Base-by-base conservation (phyloP, 2,329 filamentous ascomycete species). In the Acrocalymma vagum region DNA sequence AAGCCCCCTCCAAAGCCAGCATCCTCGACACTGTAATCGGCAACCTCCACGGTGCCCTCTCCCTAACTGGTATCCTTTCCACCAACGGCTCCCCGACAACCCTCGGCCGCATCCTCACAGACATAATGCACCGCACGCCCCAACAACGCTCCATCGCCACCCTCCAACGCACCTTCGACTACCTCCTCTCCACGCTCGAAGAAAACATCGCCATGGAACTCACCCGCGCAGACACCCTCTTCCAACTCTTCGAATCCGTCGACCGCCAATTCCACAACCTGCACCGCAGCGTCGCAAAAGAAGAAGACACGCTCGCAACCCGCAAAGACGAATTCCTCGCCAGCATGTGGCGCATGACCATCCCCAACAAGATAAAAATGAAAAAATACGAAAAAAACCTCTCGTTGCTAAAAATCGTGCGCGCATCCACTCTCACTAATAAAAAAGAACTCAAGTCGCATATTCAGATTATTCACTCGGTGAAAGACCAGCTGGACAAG, bases 341-440 rank as follows among this genome's bases (percentile, higher is more conserved):
- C 2, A 87, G 85, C 3, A 80, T 96, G 7, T 97, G 93, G 93
- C 88, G 88, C 2, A 85, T 86, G 30, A 83, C 95, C 15, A 83
- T 96, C 1, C 92, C 91, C 2, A 87, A 88, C 60, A 84, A 87
- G 6, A 79, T 78, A 29, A 81, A 86, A 53, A 78, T 96, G n/a
- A 82, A 84, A 63, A 96, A 96, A 69, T 96, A 91, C 70, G 90
- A 96, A 68, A 90, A 88, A 72, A 97, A 97, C 76, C 86, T 87
- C 48, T 79, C 84, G 33, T 78, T 96, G 1, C 82, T 97, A 16
- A 82, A 80, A 33, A 87, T 86, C 52, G 87, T 97, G 41, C 85
- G 91, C 49, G 83, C 87, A 43, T 88, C 87, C 59, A 96, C 92
- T 2, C 84, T 96, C 16, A 82, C 84, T 47, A 95, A 96, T 74